phyloP scores from a whole-genome alignment of 768 basidiomycete species.

The Phaeotremella skinneri region DNA sequence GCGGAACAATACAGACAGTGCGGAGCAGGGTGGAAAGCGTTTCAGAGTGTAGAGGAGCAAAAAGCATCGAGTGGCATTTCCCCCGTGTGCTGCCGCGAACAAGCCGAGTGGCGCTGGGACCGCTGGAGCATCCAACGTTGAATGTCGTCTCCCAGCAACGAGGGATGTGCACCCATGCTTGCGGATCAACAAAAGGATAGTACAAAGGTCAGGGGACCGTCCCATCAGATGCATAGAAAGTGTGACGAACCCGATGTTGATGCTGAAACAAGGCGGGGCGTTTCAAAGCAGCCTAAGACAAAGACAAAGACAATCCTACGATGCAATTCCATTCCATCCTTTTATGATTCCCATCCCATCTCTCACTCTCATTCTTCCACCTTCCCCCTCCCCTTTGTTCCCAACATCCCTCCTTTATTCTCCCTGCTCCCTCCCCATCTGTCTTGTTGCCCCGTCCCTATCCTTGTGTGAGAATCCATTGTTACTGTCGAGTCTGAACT shows the following conservation, averaged over 20 bases:
- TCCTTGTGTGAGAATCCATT: slow-evolving; percentile 3
- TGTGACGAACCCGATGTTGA: slow-evolving; percentile 1
- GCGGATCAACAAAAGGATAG: not conserved
- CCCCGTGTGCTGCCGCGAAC: not conserved
- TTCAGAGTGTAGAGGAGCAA: not conserved
- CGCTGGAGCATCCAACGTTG: too few species aligned
- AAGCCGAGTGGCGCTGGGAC: too few species aligned
- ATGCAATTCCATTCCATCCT: not conserved
- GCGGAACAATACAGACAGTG: not conserved
- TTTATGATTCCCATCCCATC: not conserved
- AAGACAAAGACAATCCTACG: not conserved
- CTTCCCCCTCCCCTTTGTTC: not conserved
- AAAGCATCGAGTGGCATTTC: not conserved
- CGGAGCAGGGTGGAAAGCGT: not conserved
- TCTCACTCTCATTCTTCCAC: slow-evolving; percentile 2
- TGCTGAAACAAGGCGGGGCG: not conserved
- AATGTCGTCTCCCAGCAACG: too few species aligned
- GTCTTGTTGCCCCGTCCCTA: not conserved
- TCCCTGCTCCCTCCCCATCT: not conserved
- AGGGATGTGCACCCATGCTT: not conserved
- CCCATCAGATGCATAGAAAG: not conserved
- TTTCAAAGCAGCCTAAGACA: not conserved
- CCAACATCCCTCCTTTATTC: slow-evolving; percentile 5
- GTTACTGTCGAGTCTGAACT: not conserved
- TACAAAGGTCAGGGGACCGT: slow-evolving; percentile 5